Conservation (phyloP, 495 filamentous ascomycete genomes). For the Parachaetomium inaequale region DNA sequence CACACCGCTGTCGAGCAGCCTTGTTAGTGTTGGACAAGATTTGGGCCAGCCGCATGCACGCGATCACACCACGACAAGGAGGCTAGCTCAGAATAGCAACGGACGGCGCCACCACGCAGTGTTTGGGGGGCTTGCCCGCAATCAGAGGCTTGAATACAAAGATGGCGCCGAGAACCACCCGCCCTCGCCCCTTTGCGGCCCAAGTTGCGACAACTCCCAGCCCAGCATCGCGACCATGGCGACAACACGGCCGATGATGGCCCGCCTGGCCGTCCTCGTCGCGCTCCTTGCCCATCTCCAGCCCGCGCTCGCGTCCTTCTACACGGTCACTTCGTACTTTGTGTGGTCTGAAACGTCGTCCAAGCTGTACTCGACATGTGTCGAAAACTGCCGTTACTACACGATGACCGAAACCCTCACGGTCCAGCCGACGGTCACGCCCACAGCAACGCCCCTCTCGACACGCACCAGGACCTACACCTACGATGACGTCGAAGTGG, state of each 20-base stretch:
- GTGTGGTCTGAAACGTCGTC: background rate
- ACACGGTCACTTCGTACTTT: conserved; percentile 11
- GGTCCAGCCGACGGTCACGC: conserved; percentile 26
- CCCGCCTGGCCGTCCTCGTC: conserved; percentile 1
- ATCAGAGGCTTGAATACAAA: background rate
- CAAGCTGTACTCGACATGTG: background rate
- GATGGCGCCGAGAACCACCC: background rate
- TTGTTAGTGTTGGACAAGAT: background rate
- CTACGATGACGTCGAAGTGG: conserved; percentile 30
- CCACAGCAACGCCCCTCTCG: conserved; percentile 34
- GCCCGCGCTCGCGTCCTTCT: conserved; percentile 7
- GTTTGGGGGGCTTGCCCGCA: too few relatives aligned
- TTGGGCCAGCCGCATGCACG: background rate
- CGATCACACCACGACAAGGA: background rate
- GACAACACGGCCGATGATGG: background rate
- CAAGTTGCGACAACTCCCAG: background rate
- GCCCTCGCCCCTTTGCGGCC: background rate
- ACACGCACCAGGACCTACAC: conserved; percentile 30
- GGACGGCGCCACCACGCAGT: background rate
- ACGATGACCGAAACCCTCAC: conserved; percentile 16
- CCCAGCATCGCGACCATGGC: background rate
- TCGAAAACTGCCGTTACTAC: background rate
- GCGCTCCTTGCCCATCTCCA: conserved; percentile 5
- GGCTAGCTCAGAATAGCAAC: background rate
- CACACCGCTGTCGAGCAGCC: too few relatives aligned